Evolutionary conservation across 805 yeast species (phyloP).

Genomic region (Yarrowia sp.): DNA sequence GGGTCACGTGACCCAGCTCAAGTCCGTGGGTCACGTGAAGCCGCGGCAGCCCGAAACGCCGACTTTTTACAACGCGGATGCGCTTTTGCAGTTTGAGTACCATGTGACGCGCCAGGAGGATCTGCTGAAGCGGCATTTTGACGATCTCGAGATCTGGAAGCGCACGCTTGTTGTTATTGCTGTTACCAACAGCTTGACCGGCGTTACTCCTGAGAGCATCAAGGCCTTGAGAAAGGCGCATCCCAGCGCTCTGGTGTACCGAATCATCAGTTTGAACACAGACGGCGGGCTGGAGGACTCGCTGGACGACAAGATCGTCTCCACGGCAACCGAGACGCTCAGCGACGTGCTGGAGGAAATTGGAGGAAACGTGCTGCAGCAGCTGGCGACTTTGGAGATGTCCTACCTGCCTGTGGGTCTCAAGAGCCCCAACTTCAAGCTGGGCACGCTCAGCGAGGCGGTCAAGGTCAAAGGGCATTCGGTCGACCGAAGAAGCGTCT

Average conservation of each 20-base stretch:
- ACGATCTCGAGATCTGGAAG: slow-evolving; percentile 87
- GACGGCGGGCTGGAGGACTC: slow-evolving; percentile 8
- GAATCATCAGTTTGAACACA: background rate
- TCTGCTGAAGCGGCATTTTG: slow-evolving; percentile 40
- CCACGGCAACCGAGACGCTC: slow-evolving; percentile 7
- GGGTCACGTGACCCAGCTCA: background rate
- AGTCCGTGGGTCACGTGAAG: slow-evolving; percentile 9
- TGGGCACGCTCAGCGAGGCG: slow-evolving; percentile 33
- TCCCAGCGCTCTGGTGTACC: slow-evolving; percentile 40
- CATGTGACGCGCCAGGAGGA: slow-evolving; percentile 19
- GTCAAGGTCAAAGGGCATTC: background rate
- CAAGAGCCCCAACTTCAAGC: slow-evolving; percentile 34
- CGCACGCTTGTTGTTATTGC: slow-evolving; percentile 60
- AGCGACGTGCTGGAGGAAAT: slow-evolving; percentile 1
- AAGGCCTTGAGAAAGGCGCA: slow-evolving; percentile 36
- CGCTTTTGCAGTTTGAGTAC: background rate
- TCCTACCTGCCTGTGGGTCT: slow-evolving; percentile 1
- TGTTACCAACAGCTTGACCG: slow-evolving; percentile 40
- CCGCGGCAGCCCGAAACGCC: background rate
- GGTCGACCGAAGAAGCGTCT: background rate
- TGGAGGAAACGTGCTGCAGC: background rate
- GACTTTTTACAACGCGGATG: background rate
- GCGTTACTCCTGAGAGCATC: slow-evolving; percentile 6
- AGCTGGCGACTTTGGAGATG: slow-evolving; percentile 9
- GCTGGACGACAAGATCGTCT: background rate